Conservation (phyloP, 495 filamentous ascomycete species). For the Margaritispora aquatica region DNA sequence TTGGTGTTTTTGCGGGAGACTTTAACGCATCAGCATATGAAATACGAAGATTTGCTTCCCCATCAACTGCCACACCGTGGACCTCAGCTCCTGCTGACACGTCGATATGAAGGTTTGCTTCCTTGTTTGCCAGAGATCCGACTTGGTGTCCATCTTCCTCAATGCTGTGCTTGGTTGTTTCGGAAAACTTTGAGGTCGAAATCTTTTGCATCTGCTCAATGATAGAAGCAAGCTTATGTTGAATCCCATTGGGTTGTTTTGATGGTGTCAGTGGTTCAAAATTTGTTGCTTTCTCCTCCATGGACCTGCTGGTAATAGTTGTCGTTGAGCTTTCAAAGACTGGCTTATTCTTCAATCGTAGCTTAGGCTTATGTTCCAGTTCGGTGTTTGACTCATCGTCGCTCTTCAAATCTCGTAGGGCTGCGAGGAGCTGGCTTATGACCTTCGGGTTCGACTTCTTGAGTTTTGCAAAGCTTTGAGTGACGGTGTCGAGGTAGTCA, state of each 20-base stretch:
- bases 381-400: constrained; percentile 7
- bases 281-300: neutral
- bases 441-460: constrained; percentile 10
- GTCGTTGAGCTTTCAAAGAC: neutral
- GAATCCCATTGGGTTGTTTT: neutral
- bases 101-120: no score
- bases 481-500: neutral
- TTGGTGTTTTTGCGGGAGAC: neutral
- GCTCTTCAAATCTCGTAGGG: constrained; percentile 2
- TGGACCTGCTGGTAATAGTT: neutral
- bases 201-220: neutral
- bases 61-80: no score
- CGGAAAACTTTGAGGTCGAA: neutral
- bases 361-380: neutral
- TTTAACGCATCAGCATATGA: neutral
- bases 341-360: neutral
- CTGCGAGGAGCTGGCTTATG: neutral
- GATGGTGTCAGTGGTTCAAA: neutral
- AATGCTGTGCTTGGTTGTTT: neutral
- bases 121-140: no score
- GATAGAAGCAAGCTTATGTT: neutral
- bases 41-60: no score
- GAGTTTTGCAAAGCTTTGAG: constrained; percentile 5
- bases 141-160: no score
- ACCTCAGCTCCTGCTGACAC: no score